These are phyloP conservation scores for Globisporangium acanthophoron DNA, from an alignment of 352 stramenopile genomes.

Conservation along the genomic window DNA sequence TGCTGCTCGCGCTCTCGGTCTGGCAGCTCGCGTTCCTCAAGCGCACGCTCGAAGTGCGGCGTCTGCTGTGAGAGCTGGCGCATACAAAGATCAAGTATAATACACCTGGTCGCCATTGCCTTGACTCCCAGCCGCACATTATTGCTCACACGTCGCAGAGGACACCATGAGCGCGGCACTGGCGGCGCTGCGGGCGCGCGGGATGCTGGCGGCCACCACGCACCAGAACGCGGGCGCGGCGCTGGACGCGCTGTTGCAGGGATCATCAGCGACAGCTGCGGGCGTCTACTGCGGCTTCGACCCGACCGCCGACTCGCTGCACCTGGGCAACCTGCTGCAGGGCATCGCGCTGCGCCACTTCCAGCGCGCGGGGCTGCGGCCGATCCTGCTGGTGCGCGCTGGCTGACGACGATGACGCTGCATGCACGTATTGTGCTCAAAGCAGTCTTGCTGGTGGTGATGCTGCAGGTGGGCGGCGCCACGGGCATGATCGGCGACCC, in stretches of 20 bases:
- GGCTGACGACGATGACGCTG: not conserved
- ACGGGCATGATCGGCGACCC: conserved; percentile 97
- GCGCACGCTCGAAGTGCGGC: conserved; percentile 80
- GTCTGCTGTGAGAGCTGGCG: conserved; percentile 41
- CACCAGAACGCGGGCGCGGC: conserved; percentile 47
- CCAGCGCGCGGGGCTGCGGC: conserved; percentile 79
- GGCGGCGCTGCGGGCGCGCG: conserved; percentile 46
- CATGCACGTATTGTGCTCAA: not conserved
- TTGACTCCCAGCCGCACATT: not conserved
- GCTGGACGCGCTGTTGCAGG: conserved; percentile 46
- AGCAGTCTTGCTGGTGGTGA: too few species aligned
- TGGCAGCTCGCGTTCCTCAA: conserved; percentile 83
- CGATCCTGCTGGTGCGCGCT: conserved; percentile 77
- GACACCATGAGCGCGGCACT: conserved; percentile 66
- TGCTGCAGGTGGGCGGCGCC: conserved; percentile 55
- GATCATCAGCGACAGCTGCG: conserved; percentile 7
- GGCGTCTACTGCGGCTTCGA: conserved; percentile 89
- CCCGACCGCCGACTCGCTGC: conserved; percentile 88
- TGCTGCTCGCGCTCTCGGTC: conserved; percentile 62
- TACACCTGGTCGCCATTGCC: too few species aligned
- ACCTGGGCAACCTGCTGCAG: conserved; percentile 88
- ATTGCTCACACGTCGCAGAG: not conserved
- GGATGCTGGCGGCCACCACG: conserved; percentile 72
- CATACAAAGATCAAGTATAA: not conserved
- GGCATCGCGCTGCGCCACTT: conserved; percentile 86